Base-by-base conservation (phyloP, 345 rosid genomes). In the Atalantia buxifolia region DNA sequence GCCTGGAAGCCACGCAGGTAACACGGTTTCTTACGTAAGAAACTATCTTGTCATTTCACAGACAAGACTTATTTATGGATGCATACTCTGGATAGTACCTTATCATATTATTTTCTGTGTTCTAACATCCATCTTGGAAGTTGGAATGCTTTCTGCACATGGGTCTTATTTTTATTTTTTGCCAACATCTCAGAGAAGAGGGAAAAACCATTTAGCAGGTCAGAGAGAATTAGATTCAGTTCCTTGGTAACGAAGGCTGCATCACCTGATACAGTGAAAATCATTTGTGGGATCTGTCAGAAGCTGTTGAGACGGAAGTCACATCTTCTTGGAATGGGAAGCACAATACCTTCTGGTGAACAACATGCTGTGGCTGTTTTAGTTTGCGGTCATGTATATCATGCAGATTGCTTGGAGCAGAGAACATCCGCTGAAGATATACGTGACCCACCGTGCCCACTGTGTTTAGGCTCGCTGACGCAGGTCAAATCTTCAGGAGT, bases 331-430 rank as follows among this genome's bases (percentile, higher is more conserved):
- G 89, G 86, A 42, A 81, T 79, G 16, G 89, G 85, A 35, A 81
- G 81, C 60, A n/a, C 84, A 3, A 65, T 81, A 48, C 79, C 87
- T 31, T 67, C 85, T 13, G 80, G 83, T 27, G 90, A 88, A 69
- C 78, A 77, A 75, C 71, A 83, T 75, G 88, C 87, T 56, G 91
- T 84, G 70, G 92, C 91, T 45, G 89, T 91, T 82, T 77, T 89
- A 76, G 92, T 84, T 12, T 91, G 94, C 24, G 91, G 94, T 27
- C 92, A 91, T 80, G 82, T 82, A 61, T 91, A 87, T 77, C 94
- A 91, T 77, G 90, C 89, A 6, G 91, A 88, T 38, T 91, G 94
- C 77, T 75, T 89, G 82, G 93, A 91, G 79, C 82, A 81, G 74
- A 87, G 77, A 80, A 87, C 94, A 25, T 42, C 83, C 4, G 6